Conservation (phyloP, 2,329 filamentous ascomycete species). For the Ceratocystiopsis minuta region DNA sequence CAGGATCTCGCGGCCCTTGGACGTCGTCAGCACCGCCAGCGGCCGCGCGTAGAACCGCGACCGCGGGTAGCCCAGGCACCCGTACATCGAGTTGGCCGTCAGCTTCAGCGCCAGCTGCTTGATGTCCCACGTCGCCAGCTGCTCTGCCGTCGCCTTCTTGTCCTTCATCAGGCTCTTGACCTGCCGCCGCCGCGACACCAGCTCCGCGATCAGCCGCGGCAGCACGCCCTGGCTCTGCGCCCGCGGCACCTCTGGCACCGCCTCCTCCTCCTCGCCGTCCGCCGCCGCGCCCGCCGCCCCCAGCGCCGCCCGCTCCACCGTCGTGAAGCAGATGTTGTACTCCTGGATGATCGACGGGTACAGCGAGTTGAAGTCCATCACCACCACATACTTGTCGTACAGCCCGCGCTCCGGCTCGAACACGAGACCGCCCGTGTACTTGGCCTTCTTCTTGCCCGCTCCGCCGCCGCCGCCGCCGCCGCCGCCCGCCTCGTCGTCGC, state of each 20-base stretch:
- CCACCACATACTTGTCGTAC: conserved; percentile 94
- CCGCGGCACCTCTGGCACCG: conserved; percentile 69
- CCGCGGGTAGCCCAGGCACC: conserved; percentile 89
- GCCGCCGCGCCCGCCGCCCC: conserved; percentile 28
- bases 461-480: conserved; percentile 1
- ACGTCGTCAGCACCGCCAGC: conserved; percentile 86
- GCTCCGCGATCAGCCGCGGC: conserved; percentile 75
- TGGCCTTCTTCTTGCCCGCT: conserved; percentile 80
- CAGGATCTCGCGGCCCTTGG: conserved; percentile 93
- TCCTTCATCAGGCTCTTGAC: conserved; percentile 97
- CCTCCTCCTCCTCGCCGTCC: conserved; percentile 45
- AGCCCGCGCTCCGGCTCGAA: conserved; percentile 95
- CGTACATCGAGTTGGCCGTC: conserved; percentile 99
- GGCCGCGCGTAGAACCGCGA: conserved; percentile 95
- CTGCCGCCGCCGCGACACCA: conserved; percentile 74
- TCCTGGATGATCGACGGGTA: conserved; percentile 99
- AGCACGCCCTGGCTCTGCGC: conserved; percentile 71
- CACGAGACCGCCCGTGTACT: conserved; percentile 95
- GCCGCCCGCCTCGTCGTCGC: conserved; percentile 29
- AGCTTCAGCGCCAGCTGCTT: conserved; percentile 94
- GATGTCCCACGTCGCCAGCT: conserved; percentile 92
- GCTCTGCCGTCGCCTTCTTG: conserved; percentile 65
- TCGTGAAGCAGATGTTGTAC: conserved; percentile 99
- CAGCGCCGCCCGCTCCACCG: conserved; percentile 59
- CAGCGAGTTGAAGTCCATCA: conserved; percentile 99